Evolutionary conservation across 768 basidiomycete genomes (phyloP).

Genomic region (Auriscalpium vulgare): DNA sequence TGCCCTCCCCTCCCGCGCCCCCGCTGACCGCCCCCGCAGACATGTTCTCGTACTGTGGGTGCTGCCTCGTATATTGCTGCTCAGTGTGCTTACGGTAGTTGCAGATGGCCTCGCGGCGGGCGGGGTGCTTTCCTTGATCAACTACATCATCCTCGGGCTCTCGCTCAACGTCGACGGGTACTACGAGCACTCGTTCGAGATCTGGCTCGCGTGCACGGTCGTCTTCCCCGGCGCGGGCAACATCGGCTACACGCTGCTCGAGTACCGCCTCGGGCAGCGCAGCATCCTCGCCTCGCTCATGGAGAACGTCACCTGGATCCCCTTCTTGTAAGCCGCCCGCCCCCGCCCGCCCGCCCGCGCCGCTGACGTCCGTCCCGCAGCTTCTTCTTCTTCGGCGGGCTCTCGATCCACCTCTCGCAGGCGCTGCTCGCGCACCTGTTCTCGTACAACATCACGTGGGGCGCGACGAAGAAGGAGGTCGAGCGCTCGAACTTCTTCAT

Average conservation of each 20-base stretch:
- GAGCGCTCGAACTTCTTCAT: slow-evolving; percentile 86
- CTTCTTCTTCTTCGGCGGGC: slow-evolving; percentile 52
- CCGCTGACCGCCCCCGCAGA: slow-evolving; percentile 13
- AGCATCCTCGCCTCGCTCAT: slow-evolving; percentile 40
- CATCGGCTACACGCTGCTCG: slow-evolving; percentile 55
- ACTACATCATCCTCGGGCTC: slow-evolving; percentile 64
- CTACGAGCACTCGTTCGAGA: slow-evolving; percentile 66
- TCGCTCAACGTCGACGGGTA: slow-evolving; percentile 56
- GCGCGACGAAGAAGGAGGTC: slow-evolving; percentile 70
- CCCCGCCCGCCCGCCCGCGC: slow-evolving; percentile 1
- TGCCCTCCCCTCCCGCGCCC: no score
- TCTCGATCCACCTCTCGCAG: slow-evolving; percentile 43
- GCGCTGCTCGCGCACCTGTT: slow-evolving; percentile 50
- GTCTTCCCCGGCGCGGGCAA: slow-evolving; percentile 67
- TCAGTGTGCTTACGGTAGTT: background rate
- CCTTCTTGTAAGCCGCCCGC: slow-evolving; percentile 63
- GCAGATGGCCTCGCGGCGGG: slow-evolving; percentile 56
- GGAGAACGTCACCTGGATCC: slow-evolving; percentile 59
- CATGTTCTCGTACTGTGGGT: slow-evolving; percentile 40
- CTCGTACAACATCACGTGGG: slow-evolving; percentile 53
- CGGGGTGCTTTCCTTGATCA: slow-evolving; percentile 53
- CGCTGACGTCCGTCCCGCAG: slow-evolving; percentile 14
- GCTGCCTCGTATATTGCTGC: background rate
- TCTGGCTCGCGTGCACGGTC: slow-evolving; percentile 66
- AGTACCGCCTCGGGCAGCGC: slow-evolving; percentile 57